These are phyloP conservation scores for Cylindrotheca closterium DNA, from an alignment of 108 stramenopile species.

Conservation along the genomic window DNA sequence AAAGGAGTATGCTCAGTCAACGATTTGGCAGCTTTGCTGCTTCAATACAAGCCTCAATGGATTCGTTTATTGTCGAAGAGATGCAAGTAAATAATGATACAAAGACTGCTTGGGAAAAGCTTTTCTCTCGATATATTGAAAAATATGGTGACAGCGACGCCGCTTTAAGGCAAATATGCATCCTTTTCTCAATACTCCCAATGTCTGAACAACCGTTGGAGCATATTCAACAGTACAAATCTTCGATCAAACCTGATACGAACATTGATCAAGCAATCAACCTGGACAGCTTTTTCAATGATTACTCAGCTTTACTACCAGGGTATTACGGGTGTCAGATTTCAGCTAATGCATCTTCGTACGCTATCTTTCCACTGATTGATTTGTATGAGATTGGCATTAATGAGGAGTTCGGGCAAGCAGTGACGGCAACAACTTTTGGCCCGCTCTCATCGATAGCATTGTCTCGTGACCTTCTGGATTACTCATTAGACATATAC, in stretches of 20 bases:
- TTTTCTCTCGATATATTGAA: conserved; percentile 34
- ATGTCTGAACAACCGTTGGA: conserved; percentile 62
- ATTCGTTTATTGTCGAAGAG: conserved; percentile 5
- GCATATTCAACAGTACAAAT: conserved; percentile 13
- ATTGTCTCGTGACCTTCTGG: conserved; percentile 50
- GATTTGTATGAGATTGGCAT: conserved; percentile 49
- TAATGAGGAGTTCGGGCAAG: conserved; percentile 49
- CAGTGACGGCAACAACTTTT: conserved; percentile 58
- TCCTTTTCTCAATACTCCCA: conserved; percentile 74
- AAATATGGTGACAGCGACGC: conserved; percentile 32
- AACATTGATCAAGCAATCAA: neutral
- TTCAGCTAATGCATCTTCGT: conserved; percentile 15
- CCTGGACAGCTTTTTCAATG: neutral
- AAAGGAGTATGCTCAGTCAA: conserved; percentile 33
- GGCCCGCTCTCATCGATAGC: conserved; percentile 51
- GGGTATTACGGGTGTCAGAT: conserved; percentile 27
- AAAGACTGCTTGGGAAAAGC: conserved; percentile 11
- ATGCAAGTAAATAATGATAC: neutral
- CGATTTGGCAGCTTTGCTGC: conserved; percentile 63
- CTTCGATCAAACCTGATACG: neutral
- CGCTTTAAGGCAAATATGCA: conserved; percentile 48
- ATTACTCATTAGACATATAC: conserved; percentile 49
- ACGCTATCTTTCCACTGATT: conserved; percentile 44
- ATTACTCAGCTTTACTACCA: conserved; percentile 46
- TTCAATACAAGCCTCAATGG: conserved; percentile 46